Conservation (phyloP, 306 rosid genomes). For the Ormosia semicastrata region DNA sequence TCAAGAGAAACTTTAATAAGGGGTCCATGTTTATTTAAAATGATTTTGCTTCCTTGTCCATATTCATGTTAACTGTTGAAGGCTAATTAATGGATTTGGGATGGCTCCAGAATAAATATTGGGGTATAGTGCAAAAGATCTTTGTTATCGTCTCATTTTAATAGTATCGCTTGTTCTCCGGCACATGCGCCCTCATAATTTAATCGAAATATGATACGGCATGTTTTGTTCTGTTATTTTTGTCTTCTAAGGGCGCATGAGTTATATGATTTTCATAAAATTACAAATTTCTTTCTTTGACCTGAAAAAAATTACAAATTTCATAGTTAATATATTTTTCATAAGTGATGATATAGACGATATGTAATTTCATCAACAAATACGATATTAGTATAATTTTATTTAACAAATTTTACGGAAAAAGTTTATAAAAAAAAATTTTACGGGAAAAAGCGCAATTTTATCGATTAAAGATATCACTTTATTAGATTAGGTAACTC, state of each 20-base stretch:
- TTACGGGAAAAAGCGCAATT: not conserved
- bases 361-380: no score
- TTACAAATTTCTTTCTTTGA: not conserved
- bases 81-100: not conserved
- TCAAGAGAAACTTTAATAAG: conserved; percentile 9
- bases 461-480: not conserved
- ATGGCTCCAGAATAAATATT: not conserved
- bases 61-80: not conserved
- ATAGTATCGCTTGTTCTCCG: not conserved
- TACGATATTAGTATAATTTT: no score
- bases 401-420: no score
- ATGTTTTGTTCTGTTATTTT: not conserved
- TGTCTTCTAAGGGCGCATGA: not conserved
- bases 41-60: conserved; percentile 22
- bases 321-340: not conserved
- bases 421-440: no score
- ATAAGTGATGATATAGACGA: no score
- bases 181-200: not conserved
- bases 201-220: not conserved
- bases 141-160: not conserved
- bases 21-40: conserved; percentile 13
- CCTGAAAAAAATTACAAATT: no score
- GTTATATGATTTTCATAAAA: not conserved
- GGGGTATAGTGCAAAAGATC: not conserved
- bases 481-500: not conserved